A percentile compares a stretch with the other conserved stretches of the same genome.
Conservation (phyloP, 805 yeast genomes). For the Blastobotrys chiropterorum region DNA sequence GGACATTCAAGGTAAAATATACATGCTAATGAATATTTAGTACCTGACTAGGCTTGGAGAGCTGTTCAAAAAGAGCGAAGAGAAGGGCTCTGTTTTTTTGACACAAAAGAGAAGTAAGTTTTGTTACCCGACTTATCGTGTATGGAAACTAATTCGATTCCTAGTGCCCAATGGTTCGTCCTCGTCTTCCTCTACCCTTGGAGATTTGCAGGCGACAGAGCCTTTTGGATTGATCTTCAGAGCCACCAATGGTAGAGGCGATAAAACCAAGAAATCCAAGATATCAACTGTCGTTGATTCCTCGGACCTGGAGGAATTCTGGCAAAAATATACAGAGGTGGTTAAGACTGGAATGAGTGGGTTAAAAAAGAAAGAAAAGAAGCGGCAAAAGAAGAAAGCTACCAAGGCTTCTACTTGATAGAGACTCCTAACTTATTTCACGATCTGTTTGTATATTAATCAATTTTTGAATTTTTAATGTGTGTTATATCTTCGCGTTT, state of each 20-base stretch:
- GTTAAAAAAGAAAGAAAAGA: constrained; percentile 73
- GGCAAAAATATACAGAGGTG: constrained; percentile 66
- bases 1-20: not conserved
- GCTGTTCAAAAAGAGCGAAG: constrained; percentile 24
- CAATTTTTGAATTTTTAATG: too few relatives aligned
- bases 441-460: not conserved
- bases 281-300: constrained; percentile 67
- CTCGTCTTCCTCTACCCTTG: too few relatives aligned
- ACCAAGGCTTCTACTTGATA: too few relatives aligned
- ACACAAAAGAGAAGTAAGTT: constrained; percentile 31
- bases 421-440: not conserved
- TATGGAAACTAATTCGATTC: not conserved
- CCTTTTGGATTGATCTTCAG: constrained; percentile 65
- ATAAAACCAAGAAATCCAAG: constrained; percentile 48
- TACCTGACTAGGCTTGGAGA: constrained; percentile 25
- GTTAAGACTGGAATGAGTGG: constrained; percentile 71
- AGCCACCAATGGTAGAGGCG: constrained; percentile 51
- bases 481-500: too few relatives aligned
- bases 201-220: too few relatives aligned
- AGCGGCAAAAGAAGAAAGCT: constrained; percentile 49
- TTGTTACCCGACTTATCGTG: constrained; percentile 3
- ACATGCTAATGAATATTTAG: constrained; percentile 10
- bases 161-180: too few relatives aligned
- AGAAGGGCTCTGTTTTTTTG: constrained; percentile 31
- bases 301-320: constrained; percentile 58